phyloP scores from a whole-genome alignment of 2,329 filamentous ascomycete species.

The Tothia fuscella region DNA sequence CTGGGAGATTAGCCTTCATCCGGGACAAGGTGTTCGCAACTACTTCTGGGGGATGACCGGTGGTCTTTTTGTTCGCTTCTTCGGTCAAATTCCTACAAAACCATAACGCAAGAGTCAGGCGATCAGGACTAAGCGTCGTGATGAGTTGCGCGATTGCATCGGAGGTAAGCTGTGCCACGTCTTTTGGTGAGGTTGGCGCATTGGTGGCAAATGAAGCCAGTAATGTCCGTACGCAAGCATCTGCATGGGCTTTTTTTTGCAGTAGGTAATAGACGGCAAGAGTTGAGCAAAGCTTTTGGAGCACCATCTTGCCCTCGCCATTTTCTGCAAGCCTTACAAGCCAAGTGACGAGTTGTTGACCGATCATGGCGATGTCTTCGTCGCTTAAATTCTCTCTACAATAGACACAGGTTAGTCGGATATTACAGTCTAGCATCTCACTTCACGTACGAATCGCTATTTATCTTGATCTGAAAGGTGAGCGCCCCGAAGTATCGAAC shows the following conservation, averaged over 20 bases:
- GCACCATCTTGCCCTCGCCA: conserved; percentile 6
- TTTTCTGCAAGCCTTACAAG: not conserved
- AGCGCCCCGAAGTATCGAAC: conserved; percentile 87
- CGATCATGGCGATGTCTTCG: not conserved
- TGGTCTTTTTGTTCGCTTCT: conserved; percentile 1
- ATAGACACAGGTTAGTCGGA: too few species aligned
- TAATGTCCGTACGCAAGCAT: conserved; percentile 3
- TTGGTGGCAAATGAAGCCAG: not conserved
- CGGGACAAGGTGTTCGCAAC: conserved; percentile 1
- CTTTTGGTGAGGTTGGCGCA: not conserved
- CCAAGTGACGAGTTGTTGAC: not conserved
- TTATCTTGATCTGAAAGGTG: conserved; percentile 88
- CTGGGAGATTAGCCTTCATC: conserved; percentile 2
- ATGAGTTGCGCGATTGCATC: not conserved
- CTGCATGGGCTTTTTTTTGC: not conserved
- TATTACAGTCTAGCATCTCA: too few species aligned
- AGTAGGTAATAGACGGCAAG: conserved; percentile 4
- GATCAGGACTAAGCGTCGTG: not conserved
- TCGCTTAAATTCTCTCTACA: conserved; percentile 1
- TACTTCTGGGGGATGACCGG: not conserved
- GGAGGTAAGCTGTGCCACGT: not conserved
- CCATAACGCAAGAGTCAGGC: not conserved
- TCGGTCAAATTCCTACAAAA: conserved; percentile 3
- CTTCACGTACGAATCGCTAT: conserved; percentile 75
- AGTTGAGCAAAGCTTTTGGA: conserved; percentile 8